Evolutionary conservation across 1,284 basidiomycete genomes (phyloP).

Genomic region (Ustilago sp.): DNA sequence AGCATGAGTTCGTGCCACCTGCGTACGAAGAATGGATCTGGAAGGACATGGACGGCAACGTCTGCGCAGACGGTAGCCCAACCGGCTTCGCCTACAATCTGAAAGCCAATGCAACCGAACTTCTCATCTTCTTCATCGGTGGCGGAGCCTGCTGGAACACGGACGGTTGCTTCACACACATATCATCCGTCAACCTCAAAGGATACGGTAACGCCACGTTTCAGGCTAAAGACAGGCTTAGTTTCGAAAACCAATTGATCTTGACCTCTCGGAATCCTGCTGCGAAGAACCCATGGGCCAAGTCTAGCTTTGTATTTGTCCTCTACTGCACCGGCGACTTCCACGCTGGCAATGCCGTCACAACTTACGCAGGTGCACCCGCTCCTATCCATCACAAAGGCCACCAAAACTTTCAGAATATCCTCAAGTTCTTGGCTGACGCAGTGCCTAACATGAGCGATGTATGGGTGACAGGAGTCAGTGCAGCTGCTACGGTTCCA

Average conservation of each 20-base stretch:
- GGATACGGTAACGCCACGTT: slow-evolving; percentile 30
- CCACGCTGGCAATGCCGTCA: slow-evolving; percentile 24
- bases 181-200: slow-evolving; percentile 16
- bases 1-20: slow-evolving; percentile 5
- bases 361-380: slow-evolving; percentile 26
- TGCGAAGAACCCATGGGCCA: slow-evolving; percentile 23
- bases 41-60: slow-evolving; percentile 16
- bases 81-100: slow-evolving; percentile 34
- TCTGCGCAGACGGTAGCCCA: slow-evolving; percentile 37
- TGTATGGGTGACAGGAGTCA: slow-evolving; percentile 29
- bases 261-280: slow-evolving; percentile 31
- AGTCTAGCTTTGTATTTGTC: slow-evolving; percentile 28
- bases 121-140: slow-evolving; percentile 30
- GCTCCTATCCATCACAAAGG: slow-evolving; percentile 39
- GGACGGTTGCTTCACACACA: slow-evolving; percentile 24
- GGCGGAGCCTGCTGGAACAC: slow-evolving; percentile 40
- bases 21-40: slow-evolving; percentile 36
- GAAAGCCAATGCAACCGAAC: slow-evolving; percentile 23
- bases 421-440: slow-evolving; percentile 9
- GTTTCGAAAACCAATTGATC: slow-evolving; percentile 21
- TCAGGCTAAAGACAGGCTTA: neutral
- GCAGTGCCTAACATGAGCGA: slow-evolving; percentile 16
- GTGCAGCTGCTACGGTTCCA: slow-evolving; percentile 40
- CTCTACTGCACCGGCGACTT: slow-evolving; percentile 41
- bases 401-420: slow-evolving; percentile 27